Evolutionary conservation across 768 basidiomycete species (phyloP), one percentile per base, ranked within the genome.

Genomic region (Tubosaeta brunneosetosa): DNA sequence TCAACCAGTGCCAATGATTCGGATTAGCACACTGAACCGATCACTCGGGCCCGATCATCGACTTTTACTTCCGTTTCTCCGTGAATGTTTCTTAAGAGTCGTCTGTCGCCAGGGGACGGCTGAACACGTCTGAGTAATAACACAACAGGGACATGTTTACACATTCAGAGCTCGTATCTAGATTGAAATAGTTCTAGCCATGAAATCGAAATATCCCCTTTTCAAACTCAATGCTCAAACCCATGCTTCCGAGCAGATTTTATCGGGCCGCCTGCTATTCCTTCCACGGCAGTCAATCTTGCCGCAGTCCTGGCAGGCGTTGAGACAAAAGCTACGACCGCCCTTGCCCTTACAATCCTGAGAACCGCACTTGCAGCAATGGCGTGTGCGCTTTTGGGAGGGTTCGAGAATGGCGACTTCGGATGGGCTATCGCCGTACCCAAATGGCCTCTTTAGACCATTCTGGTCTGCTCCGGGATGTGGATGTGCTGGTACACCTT

Each of bases 281-380:
- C 88, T 74, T 25, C 88, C 88, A 60, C 77, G 83, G 62, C 88
- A 91, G 14, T 86, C 84, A 57, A 85, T 59, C 73, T 85, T 85
- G n/a, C 86, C 86, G 64, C 89, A 91, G 67, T 91, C 88, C 71
- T 88, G 85, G 57, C 88, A 91, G 38, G 81, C 73, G 65, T 83
- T 89, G 59, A 72, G 73, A 64, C 88, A 91, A 64, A 88, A 89
- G 41, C 73, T 73, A 36, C 87, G 74, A 4, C 88, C 88, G 3
- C 88, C 88, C 59, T 90, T 91, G 45, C 88, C 88, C 64, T 90
- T 91, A 66, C 88, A 91, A 22, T 86, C 82, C 67, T 85, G 82
- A 36, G 81, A 83, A 14, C 88, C 88, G 51, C 88, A 91, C 71
- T 91, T 91, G 66, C 84, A 85, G 60, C 88, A 91, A 61, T 90